Evolutionary conservation across 2,329 filamentous ascomycete species (phyloP).

Genomic region (Blastomyces gilchristii): DNA sequence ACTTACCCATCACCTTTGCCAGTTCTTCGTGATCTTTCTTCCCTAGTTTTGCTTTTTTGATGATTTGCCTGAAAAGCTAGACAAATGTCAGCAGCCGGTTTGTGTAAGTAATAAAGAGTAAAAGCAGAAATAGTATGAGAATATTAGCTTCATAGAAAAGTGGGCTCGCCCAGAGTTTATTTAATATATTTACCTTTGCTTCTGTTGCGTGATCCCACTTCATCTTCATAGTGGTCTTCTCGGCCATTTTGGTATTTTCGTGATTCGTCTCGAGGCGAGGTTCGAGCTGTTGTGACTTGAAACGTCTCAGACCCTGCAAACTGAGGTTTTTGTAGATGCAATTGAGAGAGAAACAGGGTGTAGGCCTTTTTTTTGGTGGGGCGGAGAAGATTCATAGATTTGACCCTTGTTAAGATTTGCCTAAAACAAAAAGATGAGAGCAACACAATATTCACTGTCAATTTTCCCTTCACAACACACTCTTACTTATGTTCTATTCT

Average conservation of each 20-base stretch:
- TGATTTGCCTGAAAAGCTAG: constrained; percentile 18
- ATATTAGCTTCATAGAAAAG: neutral
- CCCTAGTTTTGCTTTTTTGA: constrained; percentile 10
- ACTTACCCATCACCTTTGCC: constrained; percentile 18
- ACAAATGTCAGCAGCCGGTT: neutral
- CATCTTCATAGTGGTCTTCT: constrained; percentile 19
- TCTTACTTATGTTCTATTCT: no score
- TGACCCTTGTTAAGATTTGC: neutral
- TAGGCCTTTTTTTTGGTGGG: neutral
- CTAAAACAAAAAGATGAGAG: neutral
- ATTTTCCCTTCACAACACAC: no score
- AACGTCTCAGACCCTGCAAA: neutral
- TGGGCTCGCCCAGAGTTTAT: neutral
- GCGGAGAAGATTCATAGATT: neutral
- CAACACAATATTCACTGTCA: neutral
- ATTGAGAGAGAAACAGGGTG: neutral
- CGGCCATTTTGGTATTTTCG: neutral
- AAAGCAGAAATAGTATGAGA: neutral
- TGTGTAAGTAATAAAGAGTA: neutral
- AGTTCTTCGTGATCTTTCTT: constrained; percentile 17
- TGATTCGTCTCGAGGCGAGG: neutral
- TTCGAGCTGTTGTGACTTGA: neutral
- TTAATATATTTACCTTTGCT: constrained; percentile 19
- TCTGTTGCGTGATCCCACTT: constrained; percentile 20
- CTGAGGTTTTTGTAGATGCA: neutral